phyloP scores from a whole-genome alignment of 305 asterid species.

The Fraxinus latifolia region DNA sequence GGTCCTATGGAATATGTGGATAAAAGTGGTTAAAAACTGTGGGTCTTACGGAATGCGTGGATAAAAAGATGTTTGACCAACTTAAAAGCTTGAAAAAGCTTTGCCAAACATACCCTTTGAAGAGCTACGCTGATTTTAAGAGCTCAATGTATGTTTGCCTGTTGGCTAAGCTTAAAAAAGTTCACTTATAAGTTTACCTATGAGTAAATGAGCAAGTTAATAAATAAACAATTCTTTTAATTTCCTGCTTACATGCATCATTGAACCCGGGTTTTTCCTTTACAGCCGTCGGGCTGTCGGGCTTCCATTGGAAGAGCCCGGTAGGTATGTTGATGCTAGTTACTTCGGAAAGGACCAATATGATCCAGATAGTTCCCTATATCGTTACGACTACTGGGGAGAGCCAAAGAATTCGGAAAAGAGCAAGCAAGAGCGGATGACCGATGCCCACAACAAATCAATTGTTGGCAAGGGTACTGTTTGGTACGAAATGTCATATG shows the following conservation, averaged over 20 bases:
- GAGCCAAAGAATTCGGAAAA: slow-evolving; percentile 96
- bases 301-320: slow-evolving; percentile 90
- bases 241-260: not conserved
- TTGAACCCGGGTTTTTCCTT: not conserved
- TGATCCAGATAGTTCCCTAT: slow-evolving; percentile 72
- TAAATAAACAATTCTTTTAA: not conserved
- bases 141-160: not conserved
- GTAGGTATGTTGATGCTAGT: slow-evolving; percentile 67
- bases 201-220: not conserved
- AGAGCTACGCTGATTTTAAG: not conserved
- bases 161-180: not conserved
- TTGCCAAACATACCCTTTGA: not conserved
- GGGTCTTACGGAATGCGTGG: not conserved
- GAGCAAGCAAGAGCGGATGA: slow-evolving; percentile 81
- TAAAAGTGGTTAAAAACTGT: not conserved
- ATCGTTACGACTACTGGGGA: slow-evolving; percentile 96
- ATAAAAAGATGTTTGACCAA: not conserved
- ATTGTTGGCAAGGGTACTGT: slow-evolving; percentile 84
- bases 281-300: slow-evolving; percentile 89
- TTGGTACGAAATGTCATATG: slow-evolving; percentile 91
- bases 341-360: slow-evolving; percentile 73
- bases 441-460: slow-evolving; percentile 82
- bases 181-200: not conserved
- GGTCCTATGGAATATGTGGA: not conserved
- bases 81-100: not conserved